A percentile compares a stretch with the other conserved stretches of the same genome.
phyloP scores from a whole-genome alignment of 2,329 filamentous ascomycete genomes.

The Epichloe amarillans region DNA sequence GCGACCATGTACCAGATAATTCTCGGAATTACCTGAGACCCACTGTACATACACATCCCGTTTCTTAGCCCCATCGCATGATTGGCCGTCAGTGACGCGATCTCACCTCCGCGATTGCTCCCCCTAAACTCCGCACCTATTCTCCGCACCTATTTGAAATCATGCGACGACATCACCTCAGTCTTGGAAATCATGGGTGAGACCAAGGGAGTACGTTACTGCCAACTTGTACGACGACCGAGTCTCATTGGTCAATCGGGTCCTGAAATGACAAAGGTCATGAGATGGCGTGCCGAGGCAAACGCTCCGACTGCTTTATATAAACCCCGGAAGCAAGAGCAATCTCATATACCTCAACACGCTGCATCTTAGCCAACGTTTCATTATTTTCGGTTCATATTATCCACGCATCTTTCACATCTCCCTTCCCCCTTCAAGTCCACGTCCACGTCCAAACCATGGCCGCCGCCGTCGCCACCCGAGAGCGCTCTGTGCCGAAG shows the following conservation, averaged over 20 bases:
- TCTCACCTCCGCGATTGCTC: background rate
- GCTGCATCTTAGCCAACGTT: background rate
- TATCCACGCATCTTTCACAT: too few species aligned
- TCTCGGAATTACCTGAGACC: too few species aligned
- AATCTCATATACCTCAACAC: background rate
- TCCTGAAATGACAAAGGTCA: background rate
- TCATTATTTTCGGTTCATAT: too few species aligned
- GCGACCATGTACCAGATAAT: too few species aligned
- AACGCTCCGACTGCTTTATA: background rate
- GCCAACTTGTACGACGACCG: background rate
- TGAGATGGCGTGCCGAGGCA: background rate
- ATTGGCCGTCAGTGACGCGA: conserved; percentile 13
- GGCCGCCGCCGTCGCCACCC: conserved; percentile 10
- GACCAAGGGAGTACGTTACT: background rate
- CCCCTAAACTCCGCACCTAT: background rate
- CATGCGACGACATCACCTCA: background rate
- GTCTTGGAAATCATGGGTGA: background rate
- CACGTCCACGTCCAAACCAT: conserved; percentile 6
- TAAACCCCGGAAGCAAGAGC: background rate
- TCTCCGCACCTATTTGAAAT: conserved; percentile 2
- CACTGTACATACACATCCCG: too few species aligned
- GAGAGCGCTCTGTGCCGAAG: conserved; percentile 1
- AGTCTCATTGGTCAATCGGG: background rate
- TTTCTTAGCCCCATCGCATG: background rate
- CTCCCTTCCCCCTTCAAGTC: too few species aligned